Evolutionary conservation across 208 protist genomes (phyloP).

Genomic region (Leishmania tropica): DNA sequence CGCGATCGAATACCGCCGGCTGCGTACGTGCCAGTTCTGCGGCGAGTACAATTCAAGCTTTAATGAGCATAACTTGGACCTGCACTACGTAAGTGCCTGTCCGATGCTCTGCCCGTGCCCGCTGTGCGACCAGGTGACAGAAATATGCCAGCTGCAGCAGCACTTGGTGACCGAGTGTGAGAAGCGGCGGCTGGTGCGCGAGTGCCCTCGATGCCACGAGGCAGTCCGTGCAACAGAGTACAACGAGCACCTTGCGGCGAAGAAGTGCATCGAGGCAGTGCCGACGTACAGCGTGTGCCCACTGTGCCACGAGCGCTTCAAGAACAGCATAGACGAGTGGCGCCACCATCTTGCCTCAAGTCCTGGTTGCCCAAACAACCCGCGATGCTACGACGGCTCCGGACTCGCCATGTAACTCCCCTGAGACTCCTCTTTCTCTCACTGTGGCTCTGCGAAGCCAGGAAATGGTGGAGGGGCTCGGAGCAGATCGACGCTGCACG

Average conservation of each 20-base stretch:
- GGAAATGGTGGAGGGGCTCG: not conserved
- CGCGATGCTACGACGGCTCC: conserved; percentile 76
- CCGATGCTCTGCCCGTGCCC: conserved; percentile 93
- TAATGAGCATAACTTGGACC: conserved; percentile 72
- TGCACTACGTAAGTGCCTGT: conserved; percentile 87
- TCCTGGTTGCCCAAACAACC: conserved; percentile 89
- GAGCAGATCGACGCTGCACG: not conserved
- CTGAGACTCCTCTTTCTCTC: conserved; percentile 1
- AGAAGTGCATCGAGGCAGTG: conserved; percentile 74
- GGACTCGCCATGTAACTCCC: conserved; percentile 24
- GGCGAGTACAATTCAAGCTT: conserved; percentile 73
- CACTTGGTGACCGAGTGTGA: conserved; percentile 91
- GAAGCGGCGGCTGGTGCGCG: conserved; percentile 57
- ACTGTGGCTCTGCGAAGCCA: not conserved
- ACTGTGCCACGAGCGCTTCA: conserved; percentile 84
- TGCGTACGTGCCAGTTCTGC: conserved; percentile 90
- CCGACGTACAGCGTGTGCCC: conserved; percentile 80
- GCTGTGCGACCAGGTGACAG: conserved; percentile 91
- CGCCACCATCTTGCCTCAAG: conserved; percentile 68
- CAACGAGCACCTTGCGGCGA: conserved; percentile 65
- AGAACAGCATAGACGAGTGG: conserved; percentile 73
- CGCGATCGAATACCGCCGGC: conserved; percentile 33
- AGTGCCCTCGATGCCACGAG: conserved; percentile 91
- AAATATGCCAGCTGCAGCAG: conserved; percentile 88
- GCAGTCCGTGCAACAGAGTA: conserved; percentile 81